Base-by-base conservation (phyloP, 805 yeast genomes). In the Wickerhamiella qilinensis region DNA sequence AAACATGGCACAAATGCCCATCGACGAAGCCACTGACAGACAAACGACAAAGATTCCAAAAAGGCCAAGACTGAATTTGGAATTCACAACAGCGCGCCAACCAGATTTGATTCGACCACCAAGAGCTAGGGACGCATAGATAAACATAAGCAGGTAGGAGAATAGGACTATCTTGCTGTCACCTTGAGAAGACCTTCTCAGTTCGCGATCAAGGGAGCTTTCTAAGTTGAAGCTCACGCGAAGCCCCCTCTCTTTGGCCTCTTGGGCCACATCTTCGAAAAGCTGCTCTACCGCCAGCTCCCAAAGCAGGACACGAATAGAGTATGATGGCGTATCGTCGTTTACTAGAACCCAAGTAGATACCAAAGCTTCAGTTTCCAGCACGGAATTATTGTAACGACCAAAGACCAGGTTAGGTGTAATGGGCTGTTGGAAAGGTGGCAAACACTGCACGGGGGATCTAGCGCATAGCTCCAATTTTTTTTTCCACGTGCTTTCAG, bases 391-490 rank as follows among this genome's bases (percentile, higher is more conserved):
- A 9, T 46, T 41, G 38, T 53, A 55, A 0, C 73, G 75, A 15
- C 88, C 86, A 56, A 88, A 82, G 3, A 88, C 54, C 16, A 84
- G 47, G 38, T 76, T 72, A 20, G 74, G 71, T 47, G 75, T 78
- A 44, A 88, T 62, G 0, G 97, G 97, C 54, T 85, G 96, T 51
- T 83, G 94, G 58, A 86, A 88, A 0, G 76, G 59, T 0, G 98
- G 97, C 30, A 88, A 60, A 53, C 98, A 88, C 45, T 72, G 77
- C 1, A 88, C 96, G 0, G 97, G 97, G 1, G 83, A 71, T 16
- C 68, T 63, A 0, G 91, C 67, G 54, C 98, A 88, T 3, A 58
- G 52, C 38, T 63, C 50, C 9, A 88, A 52, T 38, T 68, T 61
- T 2, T 51, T 45, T 30, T 63, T 53, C 94, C 94, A 88, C 18